Conservation (phyloP, 768 basidiomycete species). For the Tulasnella sp. region DNA sequence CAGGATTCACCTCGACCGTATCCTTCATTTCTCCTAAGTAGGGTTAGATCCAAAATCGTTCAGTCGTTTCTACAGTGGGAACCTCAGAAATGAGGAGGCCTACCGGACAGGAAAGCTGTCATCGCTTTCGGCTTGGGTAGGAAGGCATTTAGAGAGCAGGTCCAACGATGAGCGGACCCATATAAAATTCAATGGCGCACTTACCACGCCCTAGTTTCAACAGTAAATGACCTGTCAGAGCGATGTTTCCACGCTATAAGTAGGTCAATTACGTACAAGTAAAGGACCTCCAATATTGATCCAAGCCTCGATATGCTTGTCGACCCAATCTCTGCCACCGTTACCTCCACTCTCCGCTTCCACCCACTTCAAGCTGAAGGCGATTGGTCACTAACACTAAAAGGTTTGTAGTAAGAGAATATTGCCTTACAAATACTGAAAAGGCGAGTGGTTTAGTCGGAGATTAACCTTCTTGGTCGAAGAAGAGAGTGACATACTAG, state of each 20-base stretch:
- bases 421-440: slow-evolving; percentile 71
- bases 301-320: slow-evolving; percentile 80
- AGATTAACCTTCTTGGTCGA: too few relatives aligned
- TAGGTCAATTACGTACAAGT: slow-evolving; percentile 36
- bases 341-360: slow-evolving; percentile 73
- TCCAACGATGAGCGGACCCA: too few relatives aligned
- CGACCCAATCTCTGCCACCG: slow-evolving; percentile 85
- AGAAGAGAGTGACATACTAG: slow-evolving; percentile 26
- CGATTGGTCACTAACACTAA: background rate
- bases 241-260: too few relatives aligned
- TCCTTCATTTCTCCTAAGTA: slow-evolving; percentile 80
- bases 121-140: slow-evolving; percentile 71
- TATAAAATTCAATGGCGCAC: too few relatives aligned
- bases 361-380: slow-evolving; percentile 83
- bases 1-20: slow-evolving; percentile 76
- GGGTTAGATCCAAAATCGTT: too few relatives aligned
- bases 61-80: too few relatives aligned
- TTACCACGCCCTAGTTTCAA: too few relatives aligned
- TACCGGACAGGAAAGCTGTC: slow-evolving; percentile 71
- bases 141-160: too few relatives aligned
- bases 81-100: too few relatives aligned
- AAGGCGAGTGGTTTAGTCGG: slow-evolving; percentile 1
- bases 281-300: slow-evolving; percentile 81
- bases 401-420: background rate
- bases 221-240: background rate